Evolutionary conservation across 805 yeast species (phyloP).

Genomic region (Helenozyma rhizophorensis): DNA sequence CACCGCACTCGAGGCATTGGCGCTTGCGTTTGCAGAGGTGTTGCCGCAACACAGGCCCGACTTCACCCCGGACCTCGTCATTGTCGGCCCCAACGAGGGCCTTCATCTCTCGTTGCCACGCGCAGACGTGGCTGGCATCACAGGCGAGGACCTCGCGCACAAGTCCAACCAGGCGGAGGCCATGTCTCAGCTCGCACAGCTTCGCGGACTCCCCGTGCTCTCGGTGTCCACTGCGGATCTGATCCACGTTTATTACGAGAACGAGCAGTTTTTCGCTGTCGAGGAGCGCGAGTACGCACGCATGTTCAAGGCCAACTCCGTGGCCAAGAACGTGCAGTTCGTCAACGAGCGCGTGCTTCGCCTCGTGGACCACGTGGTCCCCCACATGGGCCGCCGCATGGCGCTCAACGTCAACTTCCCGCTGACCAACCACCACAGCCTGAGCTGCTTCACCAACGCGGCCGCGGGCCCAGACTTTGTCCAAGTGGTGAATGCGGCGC

Average conservation of each 20-base stretch:
- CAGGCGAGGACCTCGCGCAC: slow-evolving; percentile 5
- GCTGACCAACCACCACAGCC: slow-evolving; percentile 20
- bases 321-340: slow-evolving; percentile 20
- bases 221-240: slow-evolving; percentile 24
- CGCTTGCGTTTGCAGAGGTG: slow-evolving; percentile 23
- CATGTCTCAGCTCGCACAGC: slow-evolving; percentile 16
- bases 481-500: slow-evolving; percentile 3
- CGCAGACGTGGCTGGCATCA: slow-evolving; percentile 2
- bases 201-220: slow-evolving; percentile 17
- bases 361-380: slow-evolving; percentile 15
- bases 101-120: slow-evolving; percentile 8
- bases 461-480: slow-evolving; percentile 5
- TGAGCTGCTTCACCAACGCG: slow-evolving; percentile 18
- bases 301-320: slow-evolving; percentile 17
- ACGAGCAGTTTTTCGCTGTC: slow-evolving; percentile 25
- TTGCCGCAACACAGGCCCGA: slow-evolving; percentile 21
- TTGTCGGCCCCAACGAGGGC: slow-evolving; percentile 34
- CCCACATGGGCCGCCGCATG: slow-evolving; percentile 3
- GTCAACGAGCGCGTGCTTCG: slow-evolving; percentile 21
- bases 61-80: slow-evolving; percentile 28
- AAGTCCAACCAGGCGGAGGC: slow-evolving; percentile 9
- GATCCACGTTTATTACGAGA: slow-evolving; percentile 29
- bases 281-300: slow-evolving; percentile 2
- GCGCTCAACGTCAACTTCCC: slow-evolving; percentile 27
- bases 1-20: slow-evolving; percentile 21